Base-by-base conservation (phyloP, 129 eudicot species). In the Helianthus annuus region DNA sequence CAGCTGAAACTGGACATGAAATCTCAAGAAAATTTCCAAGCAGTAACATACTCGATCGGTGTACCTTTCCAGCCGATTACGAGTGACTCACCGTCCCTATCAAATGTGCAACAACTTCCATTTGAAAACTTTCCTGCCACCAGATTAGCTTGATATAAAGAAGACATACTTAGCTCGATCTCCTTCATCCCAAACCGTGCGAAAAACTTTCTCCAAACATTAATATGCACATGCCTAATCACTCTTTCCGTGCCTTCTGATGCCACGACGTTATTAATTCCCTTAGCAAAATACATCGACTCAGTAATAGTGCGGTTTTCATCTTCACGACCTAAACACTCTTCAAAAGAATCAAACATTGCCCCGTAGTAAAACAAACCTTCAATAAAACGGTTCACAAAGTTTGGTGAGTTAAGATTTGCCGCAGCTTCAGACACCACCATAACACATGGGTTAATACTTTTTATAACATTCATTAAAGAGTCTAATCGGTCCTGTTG, bases 21-120 rank as follows among this genome's bases (percentile, higher is more conserved):
- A 27, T 56, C 38, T 77, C 66, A 66, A n/a, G 64, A 44, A 52
- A 86, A 82, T 61, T 68, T 84, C 92, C 90, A 89, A 29, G 80
- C 83, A 7, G 96, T 82, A 62, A 84, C 63, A 40, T 70, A 75
- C 34, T 60, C 55, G 48, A 86, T 51, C 4, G 92, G 88, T 10
- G 84, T 78, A 64, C 88, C 92, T 69, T 86, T 89, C 96, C 96
- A 89, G 57, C 92, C 88, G 4, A 89, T 52, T 38, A 73, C 32
- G 4, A 89, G 67, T 62, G 74, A 17, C 16, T 84, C 64, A 1
- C 81, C 89, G 51, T 86, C 69, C 78, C 36, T 74, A 39, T 84
- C 77, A 19, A 89, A 72, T 4, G 92, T 78, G 71, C 86, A 89
- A 48, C 74, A 82, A 44, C 72, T 68, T 12, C 78, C 81, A 73